These are phyloP conservation scores for Emiliania huxleyi DNA, from an alignment of 78 protist species.

Conservation along the genomic window DNA sequence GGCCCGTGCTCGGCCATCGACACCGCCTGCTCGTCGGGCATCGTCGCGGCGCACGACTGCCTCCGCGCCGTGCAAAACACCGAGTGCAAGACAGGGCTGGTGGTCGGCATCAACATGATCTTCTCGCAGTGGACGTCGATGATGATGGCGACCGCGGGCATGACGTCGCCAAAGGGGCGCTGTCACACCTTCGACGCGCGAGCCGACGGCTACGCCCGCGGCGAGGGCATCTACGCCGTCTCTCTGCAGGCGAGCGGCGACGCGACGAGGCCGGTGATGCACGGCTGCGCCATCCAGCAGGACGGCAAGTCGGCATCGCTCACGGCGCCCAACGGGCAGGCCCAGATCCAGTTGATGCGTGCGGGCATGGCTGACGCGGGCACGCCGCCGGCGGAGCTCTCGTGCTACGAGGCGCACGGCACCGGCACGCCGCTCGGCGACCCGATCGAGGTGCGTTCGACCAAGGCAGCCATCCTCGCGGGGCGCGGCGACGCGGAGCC, in stretches of 20 bases:
- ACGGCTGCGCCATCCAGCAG: background rate
- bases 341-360: background rate
- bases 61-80: background rate
- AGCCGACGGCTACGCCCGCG: background rate
- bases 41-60: background rate
- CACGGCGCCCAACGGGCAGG: background rate
- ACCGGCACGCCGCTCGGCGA: background rate
- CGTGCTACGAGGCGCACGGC: background rate
- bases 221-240: background rate
- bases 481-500: background rate
- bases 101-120: background rate
- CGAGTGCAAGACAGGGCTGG: background rate
- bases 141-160: background rate
- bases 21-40: slow-evolving; percentile 46
- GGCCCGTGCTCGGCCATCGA: slow-evolving; percentile 79
- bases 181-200: background rate
- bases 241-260: background rate
- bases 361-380: background rate
- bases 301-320: background rate
- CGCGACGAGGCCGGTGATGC: background rate
- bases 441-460: background rate
- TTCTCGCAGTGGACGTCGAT: background rate
- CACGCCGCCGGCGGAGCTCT: background rate
- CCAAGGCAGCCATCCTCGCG: background rate
- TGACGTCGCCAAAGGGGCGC: background rate